phyloP scores from a whole-genome alignment of 345 rosid genomes.

The Zanthoxylum bungeanum region DNA sequence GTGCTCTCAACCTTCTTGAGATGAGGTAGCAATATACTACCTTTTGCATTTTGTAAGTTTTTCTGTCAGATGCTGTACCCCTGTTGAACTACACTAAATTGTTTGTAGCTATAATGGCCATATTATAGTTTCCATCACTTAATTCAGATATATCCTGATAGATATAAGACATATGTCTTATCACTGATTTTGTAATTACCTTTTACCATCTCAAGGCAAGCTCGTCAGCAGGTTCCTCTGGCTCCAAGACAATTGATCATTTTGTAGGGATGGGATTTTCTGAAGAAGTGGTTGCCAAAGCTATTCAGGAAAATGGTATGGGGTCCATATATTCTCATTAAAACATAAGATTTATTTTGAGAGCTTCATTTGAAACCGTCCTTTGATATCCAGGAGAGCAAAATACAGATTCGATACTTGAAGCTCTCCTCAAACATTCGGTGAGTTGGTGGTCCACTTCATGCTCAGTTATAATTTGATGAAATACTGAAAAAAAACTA shows the following conservation, averaged over 20 bases:
- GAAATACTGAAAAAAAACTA: background rate
- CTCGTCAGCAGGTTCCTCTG: slow-evolving; percentile 47
- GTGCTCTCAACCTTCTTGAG: background rate
- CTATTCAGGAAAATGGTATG: slow-evolving; percentile 64
- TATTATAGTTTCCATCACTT: background rate
- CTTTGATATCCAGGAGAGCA: slow-evolving; percentile 42
- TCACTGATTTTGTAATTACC: slow-evolving; percentile 8
- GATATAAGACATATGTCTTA: background rate
- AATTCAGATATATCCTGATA: too few relatives aligned
- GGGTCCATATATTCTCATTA: background rate
- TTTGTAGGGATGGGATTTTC: slow-evolving; percentile 77
- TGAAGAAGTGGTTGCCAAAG: slow-evolving; percentile 54
- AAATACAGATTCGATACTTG: slow-evolving; percentile 44
- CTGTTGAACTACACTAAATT: background rate
- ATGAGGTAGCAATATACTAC: background rate
- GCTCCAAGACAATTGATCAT: slow-evolving; percentile 46
- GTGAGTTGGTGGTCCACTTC: slow-evolving; percentile 32
- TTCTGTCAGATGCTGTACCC: background rate
- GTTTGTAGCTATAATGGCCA: background rate
- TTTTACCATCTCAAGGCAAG: slow-evolving; percentile 39
- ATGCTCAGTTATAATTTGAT: background rate
- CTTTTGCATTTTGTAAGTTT: background rate
- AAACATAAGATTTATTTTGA: background rate
- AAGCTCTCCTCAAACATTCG: slow-evolving; percentile 45
- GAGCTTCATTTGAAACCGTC: slow-evolving; percentile 10